Conservation (phyloP, 2,329 filamentous ascomycete genomes). For the Davidsoniella virescens region DNA sequence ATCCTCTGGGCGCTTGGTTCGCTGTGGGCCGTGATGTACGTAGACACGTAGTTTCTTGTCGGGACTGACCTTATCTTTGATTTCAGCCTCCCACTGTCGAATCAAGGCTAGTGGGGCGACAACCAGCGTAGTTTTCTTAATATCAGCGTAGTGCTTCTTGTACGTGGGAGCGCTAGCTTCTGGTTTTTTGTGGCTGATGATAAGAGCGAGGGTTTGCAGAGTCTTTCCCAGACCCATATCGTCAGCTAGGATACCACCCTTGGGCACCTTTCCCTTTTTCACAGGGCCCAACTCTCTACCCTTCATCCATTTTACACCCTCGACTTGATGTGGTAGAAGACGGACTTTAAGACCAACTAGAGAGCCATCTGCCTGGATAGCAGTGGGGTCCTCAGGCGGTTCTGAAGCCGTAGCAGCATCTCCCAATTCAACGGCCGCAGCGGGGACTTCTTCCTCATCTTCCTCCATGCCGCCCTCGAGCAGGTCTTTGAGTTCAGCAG, state of each 20-base stretch:
- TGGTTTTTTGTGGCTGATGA: conserved; percentile 67
- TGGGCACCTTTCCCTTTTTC: conserved; percentile 67
- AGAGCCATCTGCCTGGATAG: conserved; percentile 20
- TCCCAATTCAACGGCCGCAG: not conserved
- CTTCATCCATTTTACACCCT: conserved; percentile 89
- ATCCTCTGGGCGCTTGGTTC: conserved; percentile 63
- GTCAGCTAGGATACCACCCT: conserved; percentile 88
- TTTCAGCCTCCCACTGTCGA: conserved; percentile 91
- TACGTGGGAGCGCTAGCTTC: conserved; percentile 25
- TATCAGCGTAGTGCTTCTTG: conserved; percentile 49
- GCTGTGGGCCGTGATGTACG: conserved; percentile 77
- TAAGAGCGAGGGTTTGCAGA: conserved; percentile 76
- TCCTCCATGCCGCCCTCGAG: conserved; percentile 69
- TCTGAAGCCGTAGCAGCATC: not conserved
- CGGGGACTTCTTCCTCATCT: conserved; percentile 31
- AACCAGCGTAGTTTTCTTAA: conserved; percentile 72
- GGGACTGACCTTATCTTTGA: conserved; percentile 61
- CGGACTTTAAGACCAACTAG: conserved; percentile 74
- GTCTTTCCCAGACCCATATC: conserved; percentile 98
- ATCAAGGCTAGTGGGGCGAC: conserved; percentile 88
- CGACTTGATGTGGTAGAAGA: conserved; percentile 82
- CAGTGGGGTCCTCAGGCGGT: not conserved
- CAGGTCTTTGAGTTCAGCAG: conserved; percentile 64
- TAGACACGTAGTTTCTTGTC: conserved; percentile 61
- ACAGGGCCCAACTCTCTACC: conserved; percentile 76